Evolutionary conservation across 306 rosid species (phyloP), one percentile per base, ranked within the genome.

Genomic region (Castanea mollissima): DNA sequence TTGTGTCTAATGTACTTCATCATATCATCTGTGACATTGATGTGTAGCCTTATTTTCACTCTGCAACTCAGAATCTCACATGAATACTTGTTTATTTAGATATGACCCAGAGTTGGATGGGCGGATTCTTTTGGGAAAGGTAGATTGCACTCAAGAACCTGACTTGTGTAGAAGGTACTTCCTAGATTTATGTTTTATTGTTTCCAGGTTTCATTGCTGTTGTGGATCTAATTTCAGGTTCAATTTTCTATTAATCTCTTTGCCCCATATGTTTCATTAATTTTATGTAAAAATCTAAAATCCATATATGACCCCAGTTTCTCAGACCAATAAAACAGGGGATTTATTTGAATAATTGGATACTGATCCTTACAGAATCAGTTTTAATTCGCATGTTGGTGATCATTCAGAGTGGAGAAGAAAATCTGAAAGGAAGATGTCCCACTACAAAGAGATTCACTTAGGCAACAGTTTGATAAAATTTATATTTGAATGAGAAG

Each of bases 81-180:
- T 76, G 57, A 29, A 62, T 76, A 54, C 58, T 77, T 85, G 34
- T 81, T 67, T 81, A 69, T 75, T 80, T 87, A 95, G 99, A 82
- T 95, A 91, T 80, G 98, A 95, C 74, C 99, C 96, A 49, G 99
- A 95, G 81, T 57, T 89, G 35, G 99, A 95, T 85, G 97, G 99
- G 55, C 94, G 99, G 46, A 90, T 95, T 76, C 75, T 95, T 82
- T 41, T 93, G 86, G 94, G 77, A 2, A 92, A 90, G 82, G 96
- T 95, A 54, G 98, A 95, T 86, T 95, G 99, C 91, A 95, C 98
- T 18, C 52, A 57, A 75, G 96, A 92, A 69, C 84, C 59, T 73
- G 97, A 95, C 78, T 86, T 95, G 82, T 95, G 99, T 86, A 87
- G 83, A 87, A 93, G 95, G 99, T 95, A 91, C 55, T 60, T 51